Conservation (phyloP, 192 early-diverging fungal species). For the Coemansia sp. region DNA sequence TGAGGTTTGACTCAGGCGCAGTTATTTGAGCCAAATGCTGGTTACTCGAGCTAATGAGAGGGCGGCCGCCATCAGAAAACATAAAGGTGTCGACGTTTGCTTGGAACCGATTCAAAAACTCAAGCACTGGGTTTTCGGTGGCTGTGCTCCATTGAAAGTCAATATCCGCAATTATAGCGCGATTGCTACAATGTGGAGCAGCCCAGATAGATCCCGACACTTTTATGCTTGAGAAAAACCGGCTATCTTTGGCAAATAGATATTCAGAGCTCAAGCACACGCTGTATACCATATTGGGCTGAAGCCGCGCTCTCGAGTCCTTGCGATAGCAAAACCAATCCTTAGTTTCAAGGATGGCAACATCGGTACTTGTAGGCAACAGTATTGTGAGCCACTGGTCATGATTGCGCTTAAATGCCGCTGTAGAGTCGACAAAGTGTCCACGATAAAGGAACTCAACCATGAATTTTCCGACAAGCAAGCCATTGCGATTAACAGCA, state of each 20-base stretch:
- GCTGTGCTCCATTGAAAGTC: slow-evolving; percentile 65
- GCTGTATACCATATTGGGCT: slow-evolving; percentile 58
- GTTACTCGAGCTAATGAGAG: slow-evolving; percentile 23
- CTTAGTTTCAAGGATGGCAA: slow-evolving; percentile 79
- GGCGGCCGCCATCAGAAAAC: slow-evolving; percentile 71
- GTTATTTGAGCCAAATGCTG: neutral
- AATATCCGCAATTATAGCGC: slow-evolving; percentile 73
- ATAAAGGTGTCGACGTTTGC: slow-evolving; percentile 64
- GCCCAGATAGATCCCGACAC: slow-evolving; percentile 64
- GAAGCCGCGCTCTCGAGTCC: slow-evolving; percentile 28
- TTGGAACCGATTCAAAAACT: slow-evolving; percentile 75
- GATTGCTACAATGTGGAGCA: slow-evolving; percentile 63
- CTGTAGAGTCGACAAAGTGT: too few relatives aligned
- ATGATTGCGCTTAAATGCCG: slow-evolving; percentile 63
- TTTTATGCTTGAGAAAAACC: slow-evolving; percentile 62
- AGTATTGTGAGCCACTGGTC: slow-evolving; percentile 68
- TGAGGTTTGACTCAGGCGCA: slow-evolving; percentile 73
- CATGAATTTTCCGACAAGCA: neutral
- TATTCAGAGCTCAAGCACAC: slow-evolving; percentile 76
- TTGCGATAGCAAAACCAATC: slow-evolving; percentile 65
- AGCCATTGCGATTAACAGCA: neutral
- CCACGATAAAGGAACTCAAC: neutral
- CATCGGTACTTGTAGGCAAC: slow-evolving; percentile 65
- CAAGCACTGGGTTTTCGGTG: slow-evolving; percentile 78
- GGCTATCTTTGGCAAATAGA: slow-evolving; percentile 54